A percentile compares a stretch with the other conserved stretches of the same genome.
phyloP scores from a whole-genome alignment of 2,329 filamentous ascomycete genomes.

The Fusarium zealandicum region DNA sequence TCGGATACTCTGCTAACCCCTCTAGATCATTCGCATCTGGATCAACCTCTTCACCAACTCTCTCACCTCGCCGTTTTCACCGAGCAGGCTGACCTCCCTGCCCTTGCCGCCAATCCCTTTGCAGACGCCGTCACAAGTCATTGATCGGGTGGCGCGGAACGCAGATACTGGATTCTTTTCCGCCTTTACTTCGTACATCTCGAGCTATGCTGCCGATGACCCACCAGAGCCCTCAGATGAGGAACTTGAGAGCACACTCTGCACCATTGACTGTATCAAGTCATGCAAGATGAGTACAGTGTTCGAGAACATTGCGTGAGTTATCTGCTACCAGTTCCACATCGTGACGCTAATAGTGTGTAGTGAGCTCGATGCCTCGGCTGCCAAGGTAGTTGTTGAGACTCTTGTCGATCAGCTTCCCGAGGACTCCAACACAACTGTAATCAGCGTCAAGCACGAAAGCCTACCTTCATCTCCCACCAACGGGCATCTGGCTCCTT shows the following conservation, averaged over 20 bases:
- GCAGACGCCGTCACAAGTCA: conserved; percentile 89
- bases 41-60: conserved; percentile 97
- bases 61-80: conserved; percentile 82
- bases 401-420: conserved; percentile 84
- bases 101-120: conserved; percentile 84
- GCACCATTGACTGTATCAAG: conserved; percentile 92
- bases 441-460: conserved; percentile 92
- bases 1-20: conserved; percentile 30
- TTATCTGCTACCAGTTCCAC: conserved; percentile 17
- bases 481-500: conserved; percentile 53
- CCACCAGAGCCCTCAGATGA: conserved; percentile 97
- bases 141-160: conserved; percentile 82
- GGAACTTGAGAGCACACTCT: conserved; percentile 93
- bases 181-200: conserved; percentile 94
- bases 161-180: conserved; percentile 89
- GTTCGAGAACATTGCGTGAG: conserved; percentile 81
- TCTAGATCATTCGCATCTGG: conserved; percentile 86
- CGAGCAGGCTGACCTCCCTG: conserved; percentile 66
- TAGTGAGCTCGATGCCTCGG: conserved; percentile 50
- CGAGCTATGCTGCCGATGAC: conserved; percentile 98
- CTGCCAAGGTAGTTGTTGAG: conserved; percentile 58
- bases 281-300: conserved; percentile 86
- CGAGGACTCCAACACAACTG: conserved; percentile 76
- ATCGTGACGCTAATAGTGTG: neutral
- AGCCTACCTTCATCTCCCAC: conserved; percentile 67